Conservation (phyloP, 805 yeast genomes). For the Metschnikowia borealis region DNA sequence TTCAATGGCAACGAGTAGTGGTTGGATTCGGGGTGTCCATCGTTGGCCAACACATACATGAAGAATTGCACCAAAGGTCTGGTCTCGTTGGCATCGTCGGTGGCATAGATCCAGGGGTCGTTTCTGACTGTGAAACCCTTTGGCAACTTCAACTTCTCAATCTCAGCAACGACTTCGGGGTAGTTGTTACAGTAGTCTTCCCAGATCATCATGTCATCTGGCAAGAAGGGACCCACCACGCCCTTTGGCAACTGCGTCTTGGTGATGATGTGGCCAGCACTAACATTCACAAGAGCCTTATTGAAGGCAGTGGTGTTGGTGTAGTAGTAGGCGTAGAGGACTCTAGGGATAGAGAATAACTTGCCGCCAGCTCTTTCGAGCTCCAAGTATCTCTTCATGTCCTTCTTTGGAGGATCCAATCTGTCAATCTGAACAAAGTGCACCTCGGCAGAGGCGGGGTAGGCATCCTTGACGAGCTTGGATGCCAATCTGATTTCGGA, state of each 20-base stretch:
- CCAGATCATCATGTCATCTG: slow-evolving; percentile 54
- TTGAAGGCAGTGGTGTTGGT: slow-evolving; percentile 49
- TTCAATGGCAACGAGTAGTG: slow-evolving; percentile 72
- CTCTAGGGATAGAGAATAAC: slow-evolving; percentile 62
- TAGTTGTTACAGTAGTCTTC: slow-evolving; percentile 50
- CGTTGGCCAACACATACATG: slow-evolving; percentile 65
- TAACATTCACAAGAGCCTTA: slow-evolving; percentile 69
- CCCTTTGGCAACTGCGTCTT: slow-evolving; percentile 55
- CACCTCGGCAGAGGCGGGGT: slow-evolving; percentile 48
- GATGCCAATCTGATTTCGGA: slow-evolving; percentile 55
- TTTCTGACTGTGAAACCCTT: slow-evolving; percentile 49
- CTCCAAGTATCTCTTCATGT: slow-evolving; percentile 61
- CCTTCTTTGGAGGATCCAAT: slow-evolving; percentile 75
- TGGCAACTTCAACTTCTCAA: slow-evolving; percentile 65
- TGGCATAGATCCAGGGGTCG: slow-evolving; percentile 88
- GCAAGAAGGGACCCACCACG: slow-evolving; percentile 66
- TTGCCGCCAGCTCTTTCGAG: slow-evolving; percentile 51
- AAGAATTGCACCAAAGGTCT: slow-evolving; percentile 68
- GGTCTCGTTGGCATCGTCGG: slow-evolving; percentile 58
- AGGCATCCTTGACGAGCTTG: slow-evolving; percentile 56
- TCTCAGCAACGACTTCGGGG: slow-evolving; percentile 59
- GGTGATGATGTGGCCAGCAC: slow-evolving; percentile 58
- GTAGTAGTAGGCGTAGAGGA: slow-evolving; percentile 66
- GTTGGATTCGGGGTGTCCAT: slow-evolving; percentile 65
- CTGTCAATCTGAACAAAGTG: slow-evolving; percentile 67